Evolutionary conservation across 2,329 filamentous ascomycete genomes (phyloP), one percentile per base, ranked within the genome.

Genomic region (Fusarium subtropicale): DNA sequence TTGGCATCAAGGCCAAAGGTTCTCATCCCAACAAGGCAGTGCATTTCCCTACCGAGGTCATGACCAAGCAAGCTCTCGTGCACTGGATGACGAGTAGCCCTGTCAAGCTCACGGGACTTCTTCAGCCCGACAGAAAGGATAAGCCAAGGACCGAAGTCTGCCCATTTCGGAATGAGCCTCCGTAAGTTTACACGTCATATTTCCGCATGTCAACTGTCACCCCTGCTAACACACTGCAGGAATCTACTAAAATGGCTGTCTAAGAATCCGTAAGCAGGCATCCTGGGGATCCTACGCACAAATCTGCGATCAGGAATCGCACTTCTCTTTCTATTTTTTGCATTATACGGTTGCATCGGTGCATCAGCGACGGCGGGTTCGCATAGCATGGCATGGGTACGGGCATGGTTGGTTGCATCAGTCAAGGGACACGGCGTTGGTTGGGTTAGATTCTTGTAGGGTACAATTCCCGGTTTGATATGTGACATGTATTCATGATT

Each of bases 121-220:
- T 77, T 26, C 61, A 73, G 47, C 64, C 67, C 24, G 75, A 68
- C 51, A 68, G 56, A 30, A 69, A 73, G 20, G 71, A 76, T 54
- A 71, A 56, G 28, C 69, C 74, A 45, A 64, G 68, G 39, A 57
- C 59, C 20, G 69, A 75, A 41, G 59, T 71, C 36, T 74, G 72
- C 55, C 72, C 70, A 36, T 71, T 74, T 57, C 71, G 75, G 52
- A 69, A 58, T 51, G 63, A 73, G 64, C 75, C 75, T 63, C 55
- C 66, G 68, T 75, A 71, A 72, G 71, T 71, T 66, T 67, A 59
- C 64, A 69, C 41, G 63, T 68, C 57, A 53, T 38, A 59, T 71
- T 47, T 39, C 36, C 42, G 52, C 44, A 50, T 59, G 56, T 44
- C 45, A 67, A 47, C 39, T 58, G 53, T 54, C 56, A 69, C 52